phyloP scores from a whole-genome alignment of 768 basidiomycete genomes.

The Ephemerocybe angulata region DNA sequence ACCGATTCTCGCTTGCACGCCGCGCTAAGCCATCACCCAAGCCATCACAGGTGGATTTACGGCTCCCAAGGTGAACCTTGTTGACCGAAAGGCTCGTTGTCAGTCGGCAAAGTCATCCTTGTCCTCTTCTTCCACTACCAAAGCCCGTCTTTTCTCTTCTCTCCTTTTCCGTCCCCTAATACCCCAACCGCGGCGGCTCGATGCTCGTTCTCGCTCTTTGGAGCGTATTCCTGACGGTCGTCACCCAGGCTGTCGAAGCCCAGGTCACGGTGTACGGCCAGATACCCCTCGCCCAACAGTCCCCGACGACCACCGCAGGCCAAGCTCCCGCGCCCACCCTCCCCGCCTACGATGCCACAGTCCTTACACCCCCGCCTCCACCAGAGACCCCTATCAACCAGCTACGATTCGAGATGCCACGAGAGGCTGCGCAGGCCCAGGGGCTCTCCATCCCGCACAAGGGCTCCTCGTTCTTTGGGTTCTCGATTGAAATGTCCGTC shows the following conservation, averaged over 20 bases:
- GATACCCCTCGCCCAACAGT: slow-evolving; percentile 23
- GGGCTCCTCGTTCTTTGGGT: slow-evolving; percentile 38
- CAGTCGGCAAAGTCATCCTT: no score
- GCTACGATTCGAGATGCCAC: slow-evolving; percentile 43
- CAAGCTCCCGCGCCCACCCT: slow-evolving; percentile 22
- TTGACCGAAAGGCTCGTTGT: no score
- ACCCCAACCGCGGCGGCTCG: no score
- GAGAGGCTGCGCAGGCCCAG: slow-evolving; percentile 26
- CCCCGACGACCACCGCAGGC: neutral
- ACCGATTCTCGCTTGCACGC: no score
- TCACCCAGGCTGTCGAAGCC: slow-evolving; percentile 3
- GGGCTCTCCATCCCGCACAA: slow-evolving; percentile 12
- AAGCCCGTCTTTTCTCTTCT: no score
- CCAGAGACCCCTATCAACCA: slow-evolving; percentile 36
- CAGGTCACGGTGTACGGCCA: slow-evolving; percentile 32
- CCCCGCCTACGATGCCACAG: slow-evolving; percentile 51
- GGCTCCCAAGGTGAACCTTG: no score
- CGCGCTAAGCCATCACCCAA: no score
- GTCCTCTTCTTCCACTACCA: no score
- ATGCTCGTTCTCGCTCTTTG: neutral
- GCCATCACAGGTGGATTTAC: no score
- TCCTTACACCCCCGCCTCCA: slow-evolving; percentile 46
- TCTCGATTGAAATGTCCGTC: slow-evolving; percentile 62
- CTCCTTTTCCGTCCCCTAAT: no score
- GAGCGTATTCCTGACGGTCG: neutral